Conservation (phyloP, 2,329 filamentous ascomycete species). For the Colletotrichum tofieldiae region DNA sequence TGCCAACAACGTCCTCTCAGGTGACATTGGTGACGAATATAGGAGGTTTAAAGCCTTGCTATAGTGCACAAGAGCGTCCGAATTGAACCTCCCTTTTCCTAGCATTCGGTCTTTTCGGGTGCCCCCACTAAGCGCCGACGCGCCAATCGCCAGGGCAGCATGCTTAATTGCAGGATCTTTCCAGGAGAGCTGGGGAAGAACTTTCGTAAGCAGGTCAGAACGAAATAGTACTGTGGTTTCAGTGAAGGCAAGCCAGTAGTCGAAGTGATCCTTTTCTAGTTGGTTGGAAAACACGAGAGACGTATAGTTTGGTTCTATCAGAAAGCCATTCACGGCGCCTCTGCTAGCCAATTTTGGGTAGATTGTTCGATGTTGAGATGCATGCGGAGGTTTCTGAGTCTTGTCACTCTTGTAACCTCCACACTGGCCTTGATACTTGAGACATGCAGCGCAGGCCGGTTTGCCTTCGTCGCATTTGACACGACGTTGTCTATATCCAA, state of each 20-base stretch:
- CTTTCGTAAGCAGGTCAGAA: background rate
- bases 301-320: slow-evolving; percentile 18
- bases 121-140: slow-evolving; percentile 40
- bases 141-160: slow-evolving; percentile 59
- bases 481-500: slow-evolving; percentile 10
- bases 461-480: slow-evolving; percentile 33
- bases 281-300: slow-evolving; percentile 27
- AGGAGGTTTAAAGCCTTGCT: slow-evolving; percentile 56
- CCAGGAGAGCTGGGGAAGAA: slow-evolving; percentile 44
- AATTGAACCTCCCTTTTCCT: slow-evolving; percentile 45
- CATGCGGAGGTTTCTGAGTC: background rate
- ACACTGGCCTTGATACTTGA: slow-evolving; percentile 33
- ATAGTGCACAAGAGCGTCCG: slow-evolving; percentile 58
- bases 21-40: slow-evolving; percentile 52
- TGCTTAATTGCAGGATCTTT: slow-evolving; percentile 50
- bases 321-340: background rate
- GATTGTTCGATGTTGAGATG: background rate
- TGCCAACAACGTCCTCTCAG: slow-evolving; percentile 52
- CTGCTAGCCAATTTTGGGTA: background rate
- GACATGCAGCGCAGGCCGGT: slow-evolving; percentile 22
- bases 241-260: slow-evolving; percentile 31
- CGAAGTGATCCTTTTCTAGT: slow-evolving; percentile 34
- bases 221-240: slow-evolving; percentile 12
- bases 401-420: slow-evolving; percentile 8
- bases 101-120: slow-evolving; percentile 21